These are phyloP conservation scores for Leccinellum albellum DNA, from an alignment of 768 basidiomycete genomes.

Conservation along the genomic window DNA sequence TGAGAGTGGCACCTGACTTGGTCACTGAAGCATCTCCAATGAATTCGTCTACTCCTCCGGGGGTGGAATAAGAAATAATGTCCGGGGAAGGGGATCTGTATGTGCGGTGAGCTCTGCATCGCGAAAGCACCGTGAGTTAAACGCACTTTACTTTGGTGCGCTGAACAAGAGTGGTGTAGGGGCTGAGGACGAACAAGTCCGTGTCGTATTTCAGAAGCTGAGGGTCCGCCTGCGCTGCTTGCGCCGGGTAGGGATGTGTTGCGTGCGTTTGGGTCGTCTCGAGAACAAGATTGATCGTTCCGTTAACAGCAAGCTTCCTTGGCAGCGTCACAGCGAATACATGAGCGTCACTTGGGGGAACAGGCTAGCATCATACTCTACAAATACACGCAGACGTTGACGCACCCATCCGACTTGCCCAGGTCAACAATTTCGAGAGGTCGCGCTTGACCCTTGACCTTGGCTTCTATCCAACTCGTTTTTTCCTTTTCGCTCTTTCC, in stretches of 20 bases:
- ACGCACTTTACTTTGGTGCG: slow-evolving; percentile 83
- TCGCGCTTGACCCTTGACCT: slow-evolving; percentile 64
- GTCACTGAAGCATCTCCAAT: slow-evolving; percentile 57
- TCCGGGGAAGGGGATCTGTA: slow-evolving; percentile 66
- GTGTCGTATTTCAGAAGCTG: slow-evolving; percentile 78
- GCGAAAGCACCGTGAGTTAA: background rate
- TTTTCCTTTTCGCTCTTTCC: slow-evolving; percentile 56
- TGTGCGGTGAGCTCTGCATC: slow-evolving; percentile 3
- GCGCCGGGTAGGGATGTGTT: slow-evolving; percentile 70
- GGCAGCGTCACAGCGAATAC: slow-evolving; percentile 65
- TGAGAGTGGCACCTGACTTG: slow-evolving; percentile 76
- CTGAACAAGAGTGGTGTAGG: slow-evolving; percentile 77
- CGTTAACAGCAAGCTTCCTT: slow-evolving; percentile 51
- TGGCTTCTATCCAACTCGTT: slow-evolving; percentile 78
- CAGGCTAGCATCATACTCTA: slow-evolving; percentile 19
- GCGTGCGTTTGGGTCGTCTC: slow-evolving; percentile 78
- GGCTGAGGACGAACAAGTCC: slow-evolving; percentile 78
- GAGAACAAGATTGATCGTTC: slow-evolving; percentile 71
- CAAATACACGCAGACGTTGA: slow-evolving; percentile 12
- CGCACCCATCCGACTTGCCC: slow-evolving; percentile 52
- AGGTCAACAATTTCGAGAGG: slow-evolving; percentile 51
- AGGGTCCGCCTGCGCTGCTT: slow-evolving; percentile 68
- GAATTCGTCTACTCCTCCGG: slow-evolving; percentile 56
- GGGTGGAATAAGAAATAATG: slow-evolving; percentile 69
- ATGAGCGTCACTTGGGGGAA: slow-evolving; percentile 39